Evolutionary conservation across 148 eudicot genomes (phyloP).

Genomic region (Vaccinium macrocarpon): DNA sequence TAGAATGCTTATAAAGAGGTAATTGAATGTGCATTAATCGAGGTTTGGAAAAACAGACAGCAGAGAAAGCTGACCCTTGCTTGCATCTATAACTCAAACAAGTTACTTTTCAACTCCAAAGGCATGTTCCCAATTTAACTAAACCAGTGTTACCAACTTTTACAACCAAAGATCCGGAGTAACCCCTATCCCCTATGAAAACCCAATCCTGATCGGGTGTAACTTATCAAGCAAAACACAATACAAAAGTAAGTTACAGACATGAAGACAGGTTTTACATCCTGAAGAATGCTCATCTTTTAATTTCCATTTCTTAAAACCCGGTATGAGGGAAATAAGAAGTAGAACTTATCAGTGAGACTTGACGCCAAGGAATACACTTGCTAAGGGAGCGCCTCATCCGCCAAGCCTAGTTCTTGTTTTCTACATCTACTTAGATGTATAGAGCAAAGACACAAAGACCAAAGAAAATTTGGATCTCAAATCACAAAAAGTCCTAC

Average conservation of each 20-base stretch:
- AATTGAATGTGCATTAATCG: not conserved
- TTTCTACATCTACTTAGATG: not conserved
- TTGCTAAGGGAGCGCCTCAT: not conserved
- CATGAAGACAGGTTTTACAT: not conserved
- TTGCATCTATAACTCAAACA: not conserved
- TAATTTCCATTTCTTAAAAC: not conserved
- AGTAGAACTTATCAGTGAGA: not conserved
- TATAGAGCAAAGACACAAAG: not conserved
- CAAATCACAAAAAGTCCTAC: not conserved
- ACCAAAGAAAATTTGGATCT: not conserved
- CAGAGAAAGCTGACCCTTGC: not conserved
- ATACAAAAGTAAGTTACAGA: not conserved
- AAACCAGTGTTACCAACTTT: not conserved
- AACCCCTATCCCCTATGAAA: not conserved
- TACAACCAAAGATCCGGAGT: not conserved
- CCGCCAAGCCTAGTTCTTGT: not conserved
- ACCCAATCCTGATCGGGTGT: not conserved
- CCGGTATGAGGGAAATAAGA: not conserved
- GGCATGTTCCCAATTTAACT: not conserved
- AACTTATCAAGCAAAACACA: not conserved
- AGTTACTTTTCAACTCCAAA: not conserved
- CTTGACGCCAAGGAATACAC: not conserved
- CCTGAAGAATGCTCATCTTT: not conserved
- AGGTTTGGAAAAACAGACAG: not conserved
- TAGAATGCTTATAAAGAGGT: not conserved